These are phyloP conservation scores for Colletotrichum sansevieriae DNA, from an alignment of 2,329 filamentous ascomycete genomes.

Conservation along the genomic window DNA sequence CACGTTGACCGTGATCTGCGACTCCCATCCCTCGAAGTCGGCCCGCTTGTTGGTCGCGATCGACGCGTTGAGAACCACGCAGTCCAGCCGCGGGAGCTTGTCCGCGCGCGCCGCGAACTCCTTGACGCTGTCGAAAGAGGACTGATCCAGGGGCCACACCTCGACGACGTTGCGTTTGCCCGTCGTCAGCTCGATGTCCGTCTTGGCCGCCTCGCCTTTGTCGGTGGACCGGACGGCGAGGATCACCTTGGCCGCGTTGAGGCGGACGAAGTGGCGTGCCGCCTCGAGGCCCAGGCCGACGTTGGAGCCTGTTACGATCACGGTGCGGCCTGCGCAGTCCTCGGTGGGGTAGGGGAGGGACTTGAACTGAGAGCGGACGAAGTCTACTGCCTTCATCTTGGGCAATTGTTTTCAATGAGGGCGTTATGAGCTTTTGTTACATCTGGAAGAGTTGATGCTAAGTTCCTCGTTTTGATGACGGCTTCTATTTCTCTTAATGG, in stretches of 20 bases:
- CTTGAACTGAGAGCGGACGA: slow-evolving; percentile 44
- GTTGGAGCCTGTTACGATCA: slow-evolving; percentile 61
- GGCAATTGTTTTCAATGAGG: neutral
- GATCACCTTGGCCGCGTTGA: slow-evolving; percentile 57
- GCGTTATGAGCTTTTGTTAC: no score
- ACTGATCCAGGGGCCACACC: slow-evolving; percentile 61
- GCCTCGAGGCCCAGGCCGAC: slow-evolving; percentile 58
- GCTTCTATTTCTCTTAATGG: neutral
- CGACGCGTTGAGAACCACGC: slow-evolving; percentile 54
- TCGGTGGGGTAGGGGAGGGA: slow-evolving; percentile 49
- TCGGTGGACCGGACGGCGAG: slow-evolving; percentile 55
- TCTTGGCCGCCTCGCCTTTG: slow-evolving; percentile 57
- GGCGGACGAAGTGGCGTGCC: slow-evolving; percentile 55
- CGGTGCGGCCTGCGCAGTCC: slow-evolving; percentile 51
- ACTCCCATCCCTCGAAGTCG: slow-evolving; percentile 56
- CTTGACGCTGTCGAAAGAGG: slow-evolving; percentile 44
- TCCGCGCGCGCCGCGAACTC: slow-evolving; percentile 52
- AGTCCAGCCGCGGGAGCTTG: slow-evolving; percentile 52
- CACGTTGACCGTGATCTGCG: slow-evolving; percentile 60
- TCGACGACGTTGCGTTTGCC: slow-evolving; percentile 48
- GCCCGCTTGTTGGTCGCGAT: slow-evolving; percentile 41
- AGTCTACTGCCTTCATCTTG: slow-evolving; percentile 32
- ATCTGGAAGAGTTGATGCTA: no score
- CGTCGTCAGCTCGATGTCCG: slow-evolving; percentile 46
- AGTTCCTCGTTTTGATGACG: neutral